Evolutionary conservation across 441 rosid genomes (phyloP).

Genomic region (Eruca vesicaria): DNA sequence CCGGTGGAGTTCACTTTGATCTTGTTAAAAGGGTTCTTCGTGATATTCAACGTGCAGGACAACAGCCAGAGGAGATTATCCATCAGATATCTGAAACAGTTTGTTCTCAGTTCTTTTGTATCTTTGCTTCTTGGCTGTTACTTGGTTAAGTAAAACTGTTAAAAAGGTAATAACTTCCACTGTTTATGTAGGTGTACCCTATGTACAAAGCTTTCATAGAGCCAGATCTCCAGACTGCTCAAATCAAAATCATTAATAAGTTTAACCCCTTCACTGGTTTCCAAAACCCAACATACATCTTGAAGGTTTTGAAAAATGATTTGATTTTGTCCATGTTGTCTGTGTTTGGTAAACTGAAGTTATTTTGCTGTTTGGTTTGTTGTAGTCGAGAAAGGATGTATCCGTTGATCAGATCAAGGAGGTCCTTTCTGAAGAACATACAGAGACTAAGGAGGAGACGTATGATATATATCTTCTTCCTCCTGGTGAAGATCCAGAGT

Average conservation of each 20-base stretch:
- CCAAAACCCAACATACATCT: slow-evolving; percentile 92
- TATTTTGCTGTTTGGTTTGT: slow-evolving; percentile 3
- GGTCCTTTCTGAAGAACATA: slow-evolving; percentile 60
- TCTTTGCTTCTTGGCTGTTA: neutral
- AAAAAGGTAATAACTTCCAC: slow-evolving; percentile 3
- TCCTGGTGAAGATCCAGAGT: slow-evolving; percentile 97
- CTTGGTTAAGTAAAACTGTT: neutral
- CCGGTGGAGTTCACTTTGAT: slow-evolving; percentile 99
- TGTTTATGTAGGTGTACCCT: slow-evolving; percentile 82
- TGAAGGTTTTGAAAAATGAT: slow-evolving; percentile 58
- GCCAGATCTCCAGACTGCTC: slow-evolving; percentile 98
- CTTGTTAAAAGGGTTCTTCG: slow-evolving; percentile 96
- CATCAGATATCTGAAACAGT: slow-evolving; percentile 99
- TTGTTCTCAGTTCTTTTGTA: slow-evolving; percentile 20
- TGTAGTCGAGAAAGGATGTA: slow-evolving; percentile 77
- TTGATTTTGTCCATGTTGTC: neutral
- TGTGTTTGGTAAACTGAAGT: neutral
- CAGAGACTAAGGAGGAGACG: slow-evolving; percentile 76
- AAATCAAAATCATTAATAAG: slow-evolving; percentile 84
- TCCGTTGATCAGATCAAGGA: slow-evolving; percentile 70
- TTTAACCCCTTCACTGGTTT: slow-evolving; percentile 97
- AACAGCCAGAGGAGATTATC: slow-evolving; percentile 96
- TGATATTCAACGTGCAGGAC: slow-evolving; percentile 99
- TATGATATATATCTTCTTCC: slow-evolving; percentile 98
- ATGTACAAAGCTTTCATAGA: slow-evolving; percentile 99